Percentiles rank a stretch among this genome's conserved stretches.
phyloP scores from a whole-genome alignment of 2,329 filamentous ascomycete species.

The Xylaria digitata region DNA sequence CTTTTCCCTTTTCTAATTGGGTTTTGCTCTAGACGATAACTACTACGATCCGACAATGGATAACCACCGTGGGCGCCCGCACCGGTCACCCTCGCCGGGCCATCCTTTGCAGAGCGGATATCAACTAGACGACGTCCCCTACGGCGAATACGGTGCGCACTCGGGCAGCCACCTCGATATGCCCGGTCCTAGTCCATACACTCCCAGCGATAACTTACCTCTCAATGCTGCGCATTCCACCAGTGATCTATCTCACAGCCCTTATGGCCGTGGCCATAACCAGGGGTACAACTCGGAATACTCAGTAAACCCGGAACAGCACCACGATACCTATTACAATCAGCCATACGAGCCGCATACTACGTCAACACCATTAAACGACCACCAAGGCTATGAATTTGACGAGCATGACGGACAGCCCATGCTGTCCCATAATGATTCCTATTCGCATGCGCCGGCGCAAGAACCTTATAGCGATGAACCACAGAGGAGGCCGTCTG shows the following conservation, averaged over 20 bases:
- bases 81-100: slow-evolving; percentile 80
- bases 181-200: slow-evolving; percentile 68
- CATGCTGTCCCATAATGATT: slow-evolving; percentile 75
- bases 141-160: slow-evolving; percentile 60
- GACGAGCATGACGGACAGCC: slow-evolving; percentile 79
- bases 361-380: slow-evolving; percentile 67
- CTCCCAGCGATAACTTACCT: slow-evolving; percentile 79
- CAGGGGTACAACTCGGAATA: slow-evolving; percentile 73
- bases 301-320: slow-evolving; percentile 81
- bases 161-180: slow-evolving; percentile 69
- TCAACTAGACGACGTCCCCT: slow-evolving; percentile 83
- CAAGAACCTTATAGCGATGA: slow-evolving; percentile 60
- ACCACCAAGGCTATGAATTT: slow-evolving; percentile 73
- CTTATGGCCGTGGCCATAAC: slow-evolving; percentile 56
- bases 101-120: slow-evolving; percentile 80
- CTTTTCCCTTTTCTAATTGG: slow-evolving; percentile 20
- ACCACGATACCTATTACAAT: slow-evolving; percentile 89
- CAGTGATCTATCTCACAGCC: slow-evolving; percentile 59
- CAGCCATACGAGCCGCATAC: slow-evolving; percentile 80
- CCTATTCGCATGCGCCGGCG: slow-evolving; percentile 52
- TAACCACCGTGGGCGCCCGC: slow-evolving; percentile 57
- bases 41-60: slow-evolving; percentile 72
- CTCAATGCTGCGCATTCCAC: slow-evolving; percentile 80
- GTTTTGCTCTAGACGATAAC: slow-evolving; percentile 60
- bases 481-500: slow-evolving; percentile 57